Base-by-base conservation (phyloP, 139 green algal species). In the Micractinium sp. region DNA sequence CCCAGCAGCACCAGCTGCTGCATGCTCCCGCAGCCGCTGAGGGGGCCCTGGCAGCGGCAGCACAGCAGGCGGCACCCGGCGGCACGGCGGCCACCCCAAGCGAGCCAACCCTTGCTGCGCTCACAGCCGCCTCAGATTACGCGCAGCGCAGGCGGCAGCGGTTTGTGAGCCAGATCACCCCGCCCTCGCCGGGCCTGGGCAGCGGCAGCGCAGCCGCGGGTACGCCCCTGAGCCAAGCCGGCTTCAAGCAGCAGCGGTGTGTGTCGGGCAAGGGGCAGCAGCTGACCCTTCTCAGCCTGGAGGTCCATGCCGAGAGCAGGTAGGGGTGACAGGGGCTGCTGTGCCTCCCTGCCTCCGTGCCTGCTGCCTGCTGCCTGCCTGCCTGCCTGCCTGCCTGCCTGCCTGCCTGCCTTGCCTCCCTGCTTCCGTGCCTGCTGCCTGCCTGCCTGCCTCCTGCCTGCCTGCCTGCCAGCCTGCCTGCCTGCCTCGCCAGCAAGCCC, bases 281-380 rank as follows among this genome's bases (percentile, higher is more conserved):
- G 88, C 91, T 98, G 25, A 95, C 95, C 3, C 86, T 97, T 35
- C 89, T 95, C 60, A 94, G 91, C 25, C 69, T 98, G n/a, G 96
- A 99, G 94, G 84, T 99, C 78, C 93, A 96, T 71, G 96, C 96
- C 16, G 95, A 95, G 47, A 94, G 85, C 83, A 94, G 93, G 91
- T 90, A 77, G 15, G 81, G 0, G 0, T 61, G 63, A n/a, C n/a
- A n/a, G 67, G 1, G 67, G 2, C 33, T 20, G n/a, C n/a, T n/a
- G n/a, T 60, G 35, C 35, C 53, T 82, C 33, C n/a, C 29, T 73
- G 66, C 3, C 23, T 29, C n/a, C n/a, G 67, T 15, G 67, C 20
- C 33, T 20, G n/a, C n/a, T n/a, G n/a, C n/a, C 18, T 29, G 76
- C 76, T 60, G 35, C 35, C 53, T 82, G 76, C n/a, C 29, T 73